These are phyloP conservation scores for Aureobasidium sp. DNA, from an alignment of 2,329 filamentous ascomycete species.

Conservation along the genomic window DNA sequence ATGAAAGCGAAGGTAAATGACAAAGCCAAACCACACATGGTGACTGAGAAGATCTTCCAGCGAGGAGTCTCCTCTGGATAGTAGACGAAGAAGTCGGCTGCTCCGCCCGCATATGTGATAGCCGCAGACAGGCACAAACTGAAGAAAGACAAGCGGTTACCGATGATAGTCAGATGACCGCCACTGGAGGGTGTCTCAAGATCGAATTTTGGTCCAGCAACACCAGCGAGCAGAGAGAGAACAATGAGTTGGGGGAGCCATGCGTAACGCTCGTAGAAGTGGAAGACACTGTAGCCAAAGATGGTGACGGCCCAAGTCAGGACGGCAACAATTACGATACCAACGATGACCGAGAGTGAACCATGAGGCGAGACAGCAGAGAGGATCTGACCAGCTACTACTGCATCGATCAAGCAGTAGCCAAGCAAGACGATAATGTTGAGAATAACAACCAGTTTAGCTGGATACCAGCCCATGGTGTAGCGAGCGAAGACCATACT, in stretches of 20 bases:
- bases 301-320: constrained; percentile 56
- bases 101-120: constrained; percentile 54
- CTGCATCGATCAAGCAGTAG: constrained; percentile 54
- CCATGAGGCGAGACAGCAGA: constrained; percentile 51
- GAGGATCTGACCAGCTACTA: constrained; percentile 60
- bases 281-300: constrained; percentile 60
- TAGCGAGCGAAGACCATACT: constrained; percentile 55
- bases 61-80: constrained; percentile 46
- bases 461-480: constrained; percentile 57
- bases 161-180: constrained; percentile 42
- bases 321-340: constrained; percentile 56
- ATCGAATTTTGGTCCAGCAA: constrained; percentile 53
- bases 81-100: constrained; percentile 62
- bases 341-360: constrained; percentile 55
- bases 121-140: constrained; percentile 57
- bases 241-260: constrained; percentile 56
- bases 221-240: constrained; percentile 52
- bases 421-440: constrained; percentile 54
- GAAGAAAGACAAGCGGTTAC: constrained; percentile 59
- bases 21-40: constrained; percentile 45
- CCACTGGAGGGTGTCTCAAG: constrained; percentile 41
- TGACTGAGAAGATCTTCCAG: constrained; percentile 47
- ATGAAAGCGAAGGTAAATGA: constrained; percentile 55
- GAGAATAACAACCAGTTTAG: constrained; percentile 53
- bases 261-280: constrained; percentile 59